Base-by-base conservation (phyloP, 2,329 filamentous ascomycete genomes). In the Talaromyces sp. region DNA sequence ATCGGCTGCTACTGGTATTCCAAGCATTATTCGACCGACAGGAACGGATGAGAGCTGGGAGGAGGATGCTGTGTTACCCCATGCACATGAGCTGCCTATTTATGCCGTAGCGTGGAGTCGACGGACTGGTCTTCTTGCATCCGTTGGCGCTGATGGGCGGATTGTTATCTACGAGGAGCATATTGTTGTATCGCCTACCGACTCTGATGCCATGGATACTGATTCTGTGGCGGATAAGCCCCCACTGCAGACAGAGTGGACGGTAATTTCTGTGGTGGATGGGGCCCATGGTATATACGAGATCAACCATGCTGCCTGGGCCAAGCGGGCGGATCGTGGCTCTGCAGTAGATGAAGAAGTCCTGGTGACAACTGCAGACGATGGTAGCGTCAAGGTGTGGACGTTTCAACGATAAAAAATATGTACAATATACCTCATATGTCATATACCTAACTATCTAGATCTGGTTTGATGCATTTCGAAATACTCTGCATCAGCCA, bases 231-330 rank as follows among this genome's bases (percentile, higher is more conserved):
- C 56, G 33, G 57, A 17, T n/a, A 66, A 47, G 55, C 51, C 35
- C 46, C 58, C 29, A 17, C 52, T 60, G 45, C 65, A 50, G 45
- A 83, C 81, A 1, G 80, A 83, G 54, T 97, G 94, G 94, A 78
- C 80, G 6, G 73, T 93, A 3, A 67, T 96, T 14, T 84, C 85
- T 0, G 82, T 83, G n/a, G 68, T 89, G 1, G 80, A 87, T 43
- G 87, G 86, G 30, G 90, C 87, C 2, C 94, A 99, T 70, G 92
- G 91, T 1, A 90, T 95, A 2, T 97, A 93, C 67, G 94, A 99
- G 74, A 82, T 97, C 58, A 99, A 99, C 66, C 91, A 97, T 72
- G 82, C 94, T 44, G 86, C 84, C 2, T 99, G 94, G 94, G 91
- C 91, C 60, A 84, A 82, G 63, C 81, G 92, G 52, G 88, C 85